Base-by-base conservation (phyloP, 1,139 yeast species). In the Suhomyces wounanorum region DNA sequence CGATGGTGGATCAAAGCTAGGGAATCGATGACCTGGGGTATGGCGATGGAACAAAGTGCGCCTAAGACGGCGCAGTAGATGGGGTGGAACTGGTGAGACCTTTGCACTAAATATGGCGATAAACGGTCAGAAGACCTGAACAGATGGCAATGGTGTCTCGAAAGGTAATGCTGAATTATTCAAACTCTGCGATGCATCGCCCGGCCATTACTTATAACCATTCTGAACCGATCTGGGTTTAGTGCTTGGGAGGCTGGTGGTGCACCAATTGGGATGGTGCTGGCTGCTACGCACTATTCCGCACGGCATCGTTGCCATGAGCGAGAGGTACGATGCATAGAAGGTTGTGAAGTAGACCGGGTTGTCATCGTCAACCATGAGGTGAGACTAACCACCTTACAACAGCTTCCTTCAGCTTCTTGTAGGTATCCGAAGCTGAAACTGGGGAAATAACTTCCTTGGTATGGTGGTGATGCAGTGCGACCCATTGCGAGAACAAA, bases 321-420 rank as follows among this genome's bases (percentile, higher is more conserved):
- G 33, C 33, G 42, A 40, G 33, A 40, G 42, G 42, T 14, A 40
- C 42, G 42, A 40, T 18, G 42, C 42, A 40, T 40, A 31, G 42
- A 40, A 40, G 41, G 33, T 40, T 23, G 42, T 28, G 42, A 40
- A 25, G 35, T 18, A 21, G 40, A 21, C 40, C 21, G 25, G 33
- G 30, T 26, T 11, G 16, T 33, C 37, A 33, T 33, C 37, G 18
- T 16, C 18, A 33, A 14, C 18, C 14, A n/a, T 30, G 33, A n/a
- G n/a, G 33, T 6, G 13, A 30, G 14, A 30, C 33, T 2, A n/a
- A n/a, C 14, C 33, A 30, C 33, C n/a, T 11, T 30, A 14, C 33
- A 30, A 30, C 33, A 30, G 33, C n/a, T n/a, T n/a, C n/a, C n/a
- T n/a, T n/a, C n/a, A n/a, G n/a, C 13, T 13, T 13, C 13, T 13